phyloP scores from a whole-genome alignment of 768 basidiomycete species.

The Asterophora lycoperdoides region DNA sequence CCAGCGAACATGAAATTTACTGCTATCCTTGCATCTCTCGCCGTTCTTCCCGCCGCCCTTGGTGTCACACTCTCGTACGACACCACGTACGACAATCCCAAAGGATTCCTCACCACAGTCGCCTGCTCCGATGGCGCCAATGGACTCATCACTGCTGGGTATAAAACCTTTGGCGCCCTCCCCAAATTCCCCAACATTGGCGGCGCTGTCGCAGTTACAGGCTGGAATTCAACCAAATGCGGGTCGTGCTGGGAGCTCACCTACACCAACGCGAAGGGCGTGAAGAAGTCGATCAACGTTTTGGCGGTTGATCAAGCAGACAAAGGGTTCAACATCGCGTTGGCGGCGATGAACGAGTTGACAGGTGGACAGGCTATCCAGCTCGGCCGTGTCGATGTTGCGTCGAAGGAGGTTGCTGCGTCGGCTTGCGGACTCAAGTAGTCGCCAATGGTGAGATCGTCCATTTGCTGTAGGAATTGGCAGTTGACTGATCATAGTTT shows the following conservation, averaged over 20 bases:
- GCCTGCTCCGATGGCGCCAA: conserved; percentile 47
- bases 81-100: conserved; percentile 34
- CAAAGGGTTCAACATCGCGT: conserved; percentile 23
- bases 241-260: conserved; percentile 53
- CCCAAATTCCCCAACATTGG: conserved; percentile 54
- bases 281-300: conserved; percentile 33
- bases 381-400: conserved; percentile 24
- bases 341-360: conserved; percentile 31
- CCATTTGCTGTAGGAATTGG: neutral
- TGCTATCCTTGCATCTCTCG: conserved; percentile 6
- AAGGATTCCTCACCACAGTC: conserved; percentile 30
- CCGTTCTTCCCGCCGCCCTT: conserved; percentile 12
- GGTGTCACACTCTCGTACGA: conserved; percentile 31
- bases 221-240: conserved; percentile 44
- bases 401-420: conserved; percentile 18
- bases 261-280: conserved; percentile 27
- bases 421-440: conserved; percentile 23
- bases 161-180: conserved; percentile 39
- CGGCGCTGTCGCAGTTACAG: conserved; percentile 38
- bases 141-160: conserved; percentile 37
- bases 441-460: neutral
- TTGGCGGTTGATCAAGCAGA: conserved; percentile 40
- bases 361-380: conserved; percentile 25
- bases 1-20: conserved; percentile 12
- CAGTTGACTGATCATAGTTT: too few relatives aligned